Conservation (phyloP, 192 early-diverging fungal genomes). For the Paraglomus occultum region DNA sequence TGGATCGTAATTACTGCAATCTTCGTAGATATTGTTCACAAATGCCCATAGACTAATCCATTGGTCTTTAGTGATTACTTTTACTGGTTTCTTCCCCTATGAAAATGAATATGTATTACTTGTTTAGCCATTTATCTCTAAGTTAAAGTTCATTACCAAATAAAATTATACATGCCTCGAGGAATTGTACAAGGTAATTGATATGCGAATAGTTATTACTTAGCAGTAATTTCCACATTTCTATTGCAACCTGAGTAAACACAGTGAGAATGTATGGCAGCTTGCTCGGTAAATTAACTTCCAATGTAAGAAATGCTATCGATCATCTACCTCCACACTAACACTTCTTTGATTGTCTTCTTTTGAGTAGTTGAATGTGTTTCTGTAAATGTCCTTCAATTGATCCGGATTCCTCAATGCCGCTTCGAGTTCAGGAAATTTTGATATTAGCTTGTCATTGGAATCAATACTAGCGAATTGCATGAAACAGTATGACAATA, state of each 20-base stretch:
- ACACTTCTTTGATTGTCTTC: constrained; percentile 60
- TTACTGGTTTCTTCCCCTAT: constrained; percentile 41
- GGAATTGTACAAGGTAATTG: not conserved
- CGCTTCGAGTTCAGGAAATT: constrained; percentile 36
- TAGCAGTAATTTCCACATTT: constrained; percentile 42
- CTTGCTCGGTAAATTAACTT: no score
- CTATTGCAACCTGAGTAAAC: constrained; percentile 41
- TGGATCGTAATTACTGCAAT: constrained; percentile 58
- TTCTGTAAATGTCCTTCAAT: constrained; percentile 63
- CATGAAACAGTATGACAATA: not conserved
- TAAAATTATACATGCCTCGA: no score
- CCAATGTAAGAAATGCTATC: not conserved
- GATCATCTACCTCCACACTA: constrained; percentile 49
- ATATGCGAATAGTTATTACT: not conserved
- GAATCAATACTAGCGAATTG: constrained; percentile 37
- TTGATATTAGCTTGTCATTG: constrained; percentile 35
- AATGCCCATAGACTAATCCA: constrained; percentile 68
- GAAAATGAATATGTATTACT: not conserved
- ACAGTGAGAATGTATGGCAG: no score
- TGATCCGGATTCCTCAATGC: constrained; percentile 37
- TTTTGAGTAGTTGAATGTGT: constrained; percentile 63
- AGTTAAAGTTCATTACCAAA: no score
- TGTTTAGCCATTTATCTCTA: no score
- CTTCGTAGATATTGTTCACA: constrained; percentile 43
- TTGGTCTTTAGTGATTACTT: constrained; percentile 66